Percentiles rank a stretch among this genome's conserved stretches.
Conservation (phyloP, 495 filamentous ascomycete species). For the Cryomyces antarcticus region DNA sequence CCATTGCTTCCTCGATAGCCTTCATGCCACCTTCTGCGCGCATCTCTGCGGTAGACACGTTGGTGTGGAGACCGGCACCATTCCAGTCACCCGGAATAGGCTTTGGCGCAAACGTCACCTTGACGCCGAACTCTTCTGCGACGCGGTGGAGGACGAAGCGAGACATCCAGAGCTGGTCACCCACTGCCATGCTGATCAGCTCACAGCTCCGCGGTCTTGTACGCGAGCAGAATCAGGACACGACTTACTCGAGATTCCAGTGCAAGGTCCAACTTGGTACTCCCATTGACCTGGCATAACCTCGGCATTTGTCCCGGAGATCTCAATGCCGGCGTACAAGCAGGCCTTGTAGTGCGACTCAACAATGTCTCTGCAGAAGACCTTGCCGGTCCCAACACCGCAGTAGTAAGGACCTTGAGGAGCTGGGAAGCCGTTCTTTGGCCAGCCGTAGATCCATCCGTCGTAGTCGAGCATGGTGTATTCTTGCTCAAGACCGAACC, state of each 20-base stretch:
- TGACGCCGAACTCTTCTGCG: constrained; percentile 90
- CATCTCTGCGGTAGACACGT: constrained; percentile 77
- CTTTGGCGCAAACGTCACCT: constrained; percentile 93
- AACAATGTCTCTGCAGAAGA: constrained; percentile 95
- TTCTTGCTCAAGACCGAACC: constrained; percentile 98
- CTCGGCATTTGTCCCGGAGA: constrained; percentile 98
- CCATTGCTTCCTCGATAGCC: constrained; percentile 65
- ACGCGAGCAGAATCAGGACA: background rate
- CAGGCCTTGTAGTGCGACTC: constrained; percentile 98
- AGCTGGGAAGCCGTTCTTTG: constrained; percentile 85
- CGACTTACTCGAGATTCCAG: constrained; percentile 59
- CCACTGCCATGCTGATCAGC: constrained; percentile 33
- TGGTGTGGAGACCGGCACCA: constrained; percentile 93
- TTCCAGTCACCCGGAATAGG: constrained; percentile 99
- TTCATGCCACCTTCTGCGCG: constrained; percentile 89
- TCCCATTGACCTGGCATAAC: constrained; percentile 99
- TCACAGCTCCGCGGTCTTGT: background rate
- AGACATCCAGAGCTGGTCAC: constrained; percentile 94
- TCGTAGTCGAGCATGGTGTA: constrained; percentile 78
- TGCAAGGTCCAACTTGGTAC: constrained; percentile 93
- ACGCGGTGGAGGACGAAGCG: constrained; percentile 93
- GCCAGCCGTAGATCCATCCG: constrained; percentile 90
- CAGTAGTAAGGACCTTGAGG: constrained; percentile 98
- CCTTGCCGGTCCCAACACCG: constrained; percentile 91
- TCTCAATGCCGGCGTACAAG: constrained; percentile 75